Conservation (phyloP, 352 stramenopile genomes). For the Thalassiosira pacifica region DNA sequence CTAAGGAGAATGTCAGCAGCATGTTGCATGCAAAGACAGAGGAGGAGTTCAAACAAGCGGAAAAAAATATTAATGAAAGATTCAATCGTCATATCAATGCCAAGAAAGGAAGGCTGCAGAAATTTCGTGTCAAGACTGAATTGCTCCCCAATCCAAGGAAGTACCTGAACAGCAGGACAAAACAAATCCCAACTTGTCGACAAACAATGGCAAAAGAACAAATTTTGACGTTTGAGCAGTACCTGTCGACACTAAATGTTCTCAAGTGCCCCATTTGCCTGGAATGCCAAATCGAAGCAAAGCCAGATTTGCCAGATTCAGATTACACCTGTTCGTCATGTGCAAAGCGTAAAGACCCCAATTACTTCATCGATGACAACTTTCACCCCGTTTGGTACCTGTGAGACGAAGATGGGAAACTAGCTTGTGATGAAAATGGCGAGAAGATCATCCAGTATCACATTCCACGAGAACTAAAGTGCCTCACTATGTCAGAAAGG, state of each 20-base stretch:
- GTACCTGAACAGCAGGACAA: background rate
- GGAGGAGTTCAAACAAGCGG: background rate
- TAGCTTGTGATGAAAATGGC: background rate
- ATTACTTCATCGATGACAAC: slow-evolving; percentile 25
- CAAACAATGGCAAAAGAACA: background rate
- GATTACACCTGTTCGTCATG: slow-evolving; percentile 6
- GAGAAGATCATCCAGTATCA: background rate
- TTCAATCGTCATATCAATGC: background rate
- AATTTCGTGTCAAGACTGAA: background rate
- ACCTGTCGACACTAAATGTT: slow-evolving; percentile 15
- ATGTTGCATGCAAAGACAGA: slow-evolving; percentile 1
- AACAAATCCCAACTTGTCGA: background rate
- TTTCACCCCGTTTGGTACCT: background rate
- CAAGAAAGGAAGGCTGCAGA: background rate
- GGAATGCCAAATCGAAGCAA: slow-evolving; percentile 14
- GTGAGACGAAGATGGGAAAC: no score
- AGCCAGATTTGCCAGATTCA: background rate
- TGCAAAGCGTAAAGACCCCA: slow-evolving; percentile 1
- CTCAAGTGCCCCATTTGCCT: slow-evolving; percentile 30
- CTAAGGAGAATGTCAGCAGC: no score
- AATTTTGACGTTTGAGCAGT: slow-evolving; percentile 24
- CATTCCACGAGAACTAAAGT: background rate
- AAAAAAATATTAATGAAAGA: background rate
- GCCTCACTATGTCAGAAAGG: background rate
- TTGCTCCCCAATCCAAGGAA: slow-evolving; percentile 12